Evolutionary conservation across 768 basidiomycete genomes (phyloP).

Genomic region (Pleurotus eryngii): DNA sequence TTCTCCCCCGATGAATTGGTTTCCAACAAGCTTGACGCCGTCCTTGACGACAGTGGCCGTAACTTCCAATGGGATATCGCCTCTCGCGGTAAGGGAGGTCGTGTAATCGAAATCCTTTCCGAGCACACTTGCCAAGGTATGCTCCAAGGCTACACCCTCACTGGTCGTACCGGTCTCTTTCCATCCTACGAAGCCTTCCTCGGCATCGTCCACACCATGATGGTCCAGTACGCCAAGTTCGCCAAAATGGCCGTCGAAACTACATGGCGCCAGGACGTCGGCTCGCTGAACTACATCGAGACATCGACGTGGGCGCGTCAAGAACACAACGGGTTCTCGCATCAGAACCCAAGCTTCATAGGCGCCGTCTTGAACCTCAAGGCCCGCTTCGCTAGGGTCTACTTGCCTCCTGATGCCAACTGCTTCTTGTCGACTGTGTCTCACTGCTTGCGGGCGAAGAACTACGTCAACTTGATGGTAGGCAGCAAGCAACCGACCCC

Average conservation of each 20-base stretch:
- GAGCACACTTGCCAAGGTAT: slow-evolving; percentile 89
- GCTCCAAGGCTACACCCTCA: slow-evolving; percentile 91
- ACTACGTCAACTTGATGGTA: slow-evolving; percentile 86
- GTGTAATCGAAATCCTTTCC: slow-evolving; percentile 85
- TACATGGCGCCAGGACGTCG: slow-evolving; percentile 66
- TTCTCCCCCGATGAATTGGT: slow-evolving; percentile 90
- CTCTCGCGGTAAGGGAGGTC: slow-evolving; percentile 67
- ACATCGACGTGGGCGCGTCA: slow-evolving; percentile 85
- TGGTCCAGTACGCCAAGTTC: slow-evolving; percentile 88
- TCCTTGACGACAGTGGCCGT: slow-evolving; percentile 62
- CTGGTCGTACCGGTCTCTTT: slow-evolving; percentile 82
- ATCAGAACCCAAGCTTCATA: slow-evolving; percentile 85
- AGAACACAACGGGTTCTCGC: slow-evolving; percentile 85
- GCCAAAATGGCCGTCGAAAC: slow-evolving; percentile 73
- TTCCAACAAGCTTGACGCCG: slow-evolving; percentile 85
- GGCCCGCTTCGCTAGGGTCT: slow-evolving; percentile 66
- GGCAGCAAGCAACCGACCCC: slow-evolving; percentile 83
- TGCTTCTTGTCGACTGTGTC: slow-evolving; percentile 80
- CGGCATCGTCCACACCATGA: slow-evolving; percentile 87
- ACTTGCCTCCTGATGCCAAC: slow-evolving; percentile 89
- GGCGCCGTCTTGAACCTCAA: slow-evolving; percentile 83
- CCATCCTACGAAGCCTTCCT: slow-evolving; percentile 91
- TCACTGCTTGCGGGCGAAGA: slow-evolving; percentile 80
- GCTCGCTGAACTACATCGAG: slow-evolving; percentile 83
- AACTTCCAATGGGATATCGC: slow-evolving; percentile 86